Base-by-base conservation (phyloP, 2,329 filamentous ascomycete genomes). In the Thielaviopsis euricoi region DNA sequence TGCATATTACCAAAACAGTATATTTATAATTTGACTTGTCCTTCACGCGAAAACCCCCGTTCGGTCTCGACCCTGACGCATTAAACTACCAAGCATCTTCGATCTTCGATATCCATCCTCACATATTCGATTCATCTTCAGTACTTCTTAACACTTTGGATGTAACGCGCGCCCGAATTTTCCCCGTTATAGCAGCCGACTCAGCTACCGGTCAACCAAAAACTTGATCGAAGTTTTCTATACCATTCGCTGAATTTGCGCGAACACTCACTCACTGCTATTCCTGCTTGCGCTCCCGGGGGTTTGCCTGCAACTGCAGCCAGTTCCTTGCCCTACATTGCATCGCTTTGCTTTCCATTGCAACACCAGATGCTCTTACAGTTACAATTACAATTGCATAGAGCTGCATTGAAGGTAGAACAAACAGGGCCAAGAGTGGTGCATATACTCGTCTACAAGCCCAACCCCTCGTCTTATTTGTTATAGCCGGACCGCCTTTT, bases 381-480 rank as follows among this genome's bases (percentile, higher is more conserved):
- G n/a, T n/a, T n/a, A n/a, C n/a, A n/a, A 43, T 43, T 43, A 43
- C 37, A 43, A 15, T 43, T 43, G 37, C 37, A 43, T 43, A 43
- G 17, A 15, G 15, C 37, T 43, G 17, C 7, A 43, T 43, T 43
- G 37, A 43, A n/a, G 37, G 37, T 43, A 17, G 17, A 43, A 43
- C 37, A 43, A 19, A 23, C 49, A 37, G n/a, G 26, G 49, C 25
- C 55, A 40, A 23, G 46, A 52, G 49, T 57, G 55, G 52, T 57
- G 55, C 55, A 57, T 43, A 57, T 57, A 33, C 55, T 52, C 55
- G 37, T 52, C 49, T 48, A 25, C n/a, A 57, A 22, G 26, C 49
- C 55, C 55, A 57, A 37, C 55, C 55, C 22, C 55, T 57, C 55
- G 55, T 33, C 26, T 57, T 57, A 57, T 52, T 49, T 57, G 22